phyloP scores from a whole-genome alignment of 1,139 yeast species.

The Geotrichum australiense region DNA sequence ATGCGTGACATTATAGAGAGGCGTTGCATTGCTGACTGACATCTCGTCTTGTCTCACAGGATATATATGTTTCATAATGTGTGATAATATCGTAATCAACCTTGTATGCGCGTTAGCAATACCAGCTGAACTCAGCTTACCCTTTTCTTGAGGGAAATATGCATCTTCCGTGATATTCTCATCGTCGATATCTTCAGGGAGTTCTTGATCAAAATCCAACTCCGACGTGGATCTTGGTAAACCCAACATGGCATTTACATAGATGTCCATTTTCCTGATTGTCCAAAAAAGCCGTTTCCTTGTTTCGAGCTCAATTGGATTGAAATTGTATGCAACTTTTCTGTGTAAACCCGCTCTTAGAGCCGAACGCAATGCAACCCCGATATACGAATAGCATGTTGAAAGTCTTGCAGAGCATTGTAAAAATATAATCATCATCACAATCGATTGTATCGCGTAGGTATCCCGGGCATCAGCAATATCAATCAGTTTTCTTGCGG shows the following conservation, averaged over 20 bases:
- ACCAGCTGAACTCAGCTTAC: conserved; percentile 60
- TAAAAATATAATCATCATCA: conserved; percentile 59
- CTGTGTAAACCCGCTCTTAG: conserved; percentile 84
- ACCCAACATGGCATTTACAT: conserved; percentile 83
- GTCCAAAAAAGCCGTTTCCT: conserved; percentile 84
- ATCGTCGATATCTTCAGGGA: conserved; percentile 81
- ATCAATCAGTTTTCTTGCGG: conserved; percentile 72
- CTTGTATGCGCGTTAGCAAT: conserved; percentile 85
- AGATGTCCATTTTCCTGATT: conserved; percentile 84
- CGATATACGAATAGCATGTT: conserved; percentile 86
- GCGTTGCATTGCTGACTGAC: conserved; percentile 5
- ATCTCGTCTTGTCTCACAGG: conserved; percentile 42
- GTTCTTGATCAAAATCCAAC: conserved; percentile 82
- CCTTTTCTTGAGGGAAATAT: conserved; percentile 34
- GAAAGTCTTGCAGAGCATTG: conserved; percentile 89
- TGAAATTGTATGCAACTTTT: conserved; percentile 56
- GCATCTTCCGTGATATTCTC: conserved; percentile 70
- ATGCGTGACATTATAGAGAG: conserved; percentile 37
- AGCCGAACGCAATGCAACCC: conserved; percentile 85
- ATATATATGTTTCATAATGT: conserved; percentile 49
- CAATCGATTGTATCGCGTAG: conserved; percentile 67
- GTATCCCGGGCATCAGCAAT: conserved; percentile 54
- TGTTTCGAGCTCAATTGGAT: conserved; percentile 80
- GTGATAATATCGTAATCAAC: conserved; percentile 53
- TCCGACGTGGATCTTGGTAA: conserved; percentile 62